Base-by-base conservation (phyloP, 2,329 filamentous ascomycete species). In the Trichoderma polysporum region DNA sequence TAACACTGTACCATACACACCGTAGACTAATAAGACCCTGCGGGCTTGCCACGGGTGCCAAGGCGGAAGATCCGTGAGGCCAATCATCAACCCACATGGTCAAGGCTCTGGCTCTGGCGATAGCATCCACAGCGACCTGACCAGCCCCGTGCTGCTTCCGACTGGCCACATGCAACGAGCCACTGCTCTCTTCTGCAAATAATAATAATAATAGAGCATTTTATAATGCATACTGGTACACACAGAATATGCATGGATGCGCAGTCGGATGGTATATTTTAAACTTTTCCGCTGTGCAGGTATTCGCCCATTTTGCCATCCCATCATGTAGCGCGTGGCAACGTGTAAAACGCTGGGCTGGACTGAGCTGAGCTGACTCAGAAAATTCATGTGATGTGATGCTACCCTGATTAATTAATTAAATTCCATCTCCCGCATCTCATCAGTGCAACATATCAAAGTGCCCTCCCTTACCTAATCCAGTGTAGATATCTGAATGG, bases 51-150 rank as follows among this genome's bases (percentile, higher is more conserved):
- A 35, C 22, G 10, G 45, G 56, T 33, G 56, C 49, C 49, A 33
- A 53, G 33, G 29, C 52, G 25, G 53, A 59, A 37, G 33, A 49
- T 59, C 29, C 49, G 53, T 47, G 19, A 37, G 66, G 49, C 71
- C 71, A 71, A 72, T 72, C 70, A 70, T 68, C 67, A 62, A 31
- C 49, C 57, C 76, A 77, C 76, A 77, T 77, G 76, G 57, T 33
- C 65, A 27, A 57, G 57, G 37, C 65, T 57, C 39, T 67, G 65
- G 65, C 50, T 64, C 35, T 56, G 41, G 53, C 22, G n/a, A 39
- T 35, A 3, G 35, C 65, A 66, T 27, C 33, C 37, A 50, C 53
- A 49, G 61, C 29, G 53, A 12, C 22, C 22, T 45, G 27, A 13
- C 33, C 60, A 45, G 25, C 31, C 59, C 35, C 50, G 60, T 63